Evolutionary conservation across 73 alveolate genomes (phyloP).

Genomic region (Tetrahymena malaccensis): DNA sequence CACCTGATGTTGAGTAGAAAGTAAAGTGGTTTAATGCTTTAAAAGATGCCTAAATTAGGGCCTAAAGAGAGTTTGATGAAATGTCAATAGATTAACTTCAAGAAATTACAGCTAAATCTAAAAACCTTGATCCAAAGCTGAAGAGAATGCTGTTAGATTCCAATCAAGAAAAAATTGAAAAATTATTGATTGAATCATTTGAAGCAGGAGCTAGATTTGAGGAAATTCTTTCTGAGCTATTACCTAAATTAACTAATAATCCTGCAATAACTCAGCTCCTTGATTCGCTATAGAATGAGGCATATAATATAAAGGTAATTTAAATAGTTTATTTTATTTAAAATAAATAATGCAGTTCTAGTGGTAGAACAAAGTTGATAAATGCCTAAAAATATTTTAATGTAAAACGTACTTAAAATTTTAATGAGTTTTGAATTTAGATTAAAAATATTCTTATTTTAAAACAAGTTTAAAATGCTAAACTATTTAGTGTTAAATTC

Average conservation of each 20-base stretch:
- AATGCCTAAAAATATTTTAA: no score
- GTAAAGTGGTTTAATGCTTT: conserved; percentile 17
- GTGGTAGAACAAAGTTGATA: background rate
- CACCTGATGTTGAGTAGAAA: conserved; percentile 3
- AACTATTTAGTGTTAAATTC: no score
- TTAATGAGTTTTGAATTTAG: no score
- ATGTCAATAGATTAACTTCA: background rate
- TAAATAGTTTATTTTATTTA: background rate
- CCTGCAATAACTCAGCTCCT: background rate
- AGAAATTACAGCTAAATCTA: background rate
- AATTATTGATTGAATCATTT: background rate
- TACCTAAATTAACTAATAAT: conserved; percentile 7
- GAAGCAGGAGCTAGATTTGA: conserved; percentile 4
- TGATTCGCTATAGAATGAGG: conserved; percentile 3
- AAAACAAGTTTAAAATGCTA: no score
- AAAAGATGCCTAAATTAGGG: conserved; percentile 5
- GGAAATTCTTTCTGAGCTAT: conserved; percentile 3
- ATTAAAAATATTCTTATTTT: no score
- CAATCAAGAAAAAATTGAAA: background rate
- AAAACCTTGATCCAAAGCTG: background rate
- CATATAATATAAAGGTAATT: background rate
- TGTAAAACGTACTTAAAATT: no score
- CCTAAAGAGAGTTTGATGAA: background rate
- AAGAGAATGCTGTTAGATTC: background rate
- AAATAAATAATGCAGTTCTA: background rate